phyloP scores from a whole-genome alignment of 140 eudicot species.

The Stevia rebaudiana region DNA sequence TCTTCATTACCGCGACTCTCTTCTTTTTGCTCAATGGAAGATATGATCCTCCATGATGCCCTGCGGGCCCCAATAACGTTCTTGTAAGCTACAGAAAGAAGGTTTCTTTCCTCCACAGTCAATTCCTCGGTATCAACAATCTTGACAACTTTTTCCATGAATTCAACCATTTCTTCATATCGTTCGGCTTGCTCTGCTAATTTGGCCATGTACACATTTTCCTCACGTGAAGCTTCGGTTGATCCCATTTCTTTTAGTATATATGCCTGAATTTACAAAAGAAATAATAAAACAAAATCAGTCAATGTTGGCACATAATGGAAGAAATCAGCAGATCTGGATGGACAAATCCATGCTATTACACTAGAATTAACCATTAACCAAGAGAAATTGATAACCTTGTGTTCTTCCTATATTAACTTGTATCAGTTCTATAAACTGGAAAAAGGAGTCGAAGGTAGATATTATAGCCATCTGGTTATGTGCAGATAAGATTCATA shows the following conservation, averaged over 20 bases:
- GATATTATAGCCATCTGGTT: neutral
- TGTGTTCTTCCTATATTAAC: conserved; percentile 13
- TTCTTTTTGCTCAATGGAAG: conserved; percentile 62
- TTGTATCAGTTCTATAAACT: neutral
- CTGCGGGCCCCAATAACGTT: conserved; percentile 63
- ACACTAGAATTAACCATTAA: neutral
- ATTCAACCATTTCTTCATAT: conserved; percentile 64
- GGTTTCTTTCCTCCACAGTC: conserved; percentile 59
- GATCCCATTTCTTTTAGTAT: conserved; percentile 23
- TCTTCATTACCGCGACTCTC: conserved; percentile 69
- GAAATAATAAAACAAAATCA: neutral
- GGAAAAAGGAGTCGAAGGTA: neutral
- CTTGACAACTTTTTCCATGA: conserved; percentile 62
- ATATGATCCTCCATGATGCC: conserved; percentile 68
- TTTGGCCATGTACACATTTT: conserved; percentile 60
- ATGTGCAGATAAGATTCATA: neutral
- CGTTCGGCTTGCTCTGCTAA: conserved; percentile 63
- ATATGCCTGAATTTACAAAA: neutral
- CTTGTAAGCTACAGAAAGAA: conserved; percentile 66
- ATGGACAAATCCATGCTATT: neutral
- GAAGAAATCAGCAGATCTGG: conserved; percentile 24
- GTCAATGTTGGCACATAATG: neutral
- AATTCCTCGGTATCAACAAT: conserved; percentile 45
- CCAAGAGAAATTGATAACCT: neutral
- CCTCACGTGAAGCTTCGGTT: conserved; percentile 48